These are phyloP conservation scores for Ceratobasidium papillatum DNA, from an alignment of 1,284 basidiomycete species.

Conservation along the genomic window DNA sequence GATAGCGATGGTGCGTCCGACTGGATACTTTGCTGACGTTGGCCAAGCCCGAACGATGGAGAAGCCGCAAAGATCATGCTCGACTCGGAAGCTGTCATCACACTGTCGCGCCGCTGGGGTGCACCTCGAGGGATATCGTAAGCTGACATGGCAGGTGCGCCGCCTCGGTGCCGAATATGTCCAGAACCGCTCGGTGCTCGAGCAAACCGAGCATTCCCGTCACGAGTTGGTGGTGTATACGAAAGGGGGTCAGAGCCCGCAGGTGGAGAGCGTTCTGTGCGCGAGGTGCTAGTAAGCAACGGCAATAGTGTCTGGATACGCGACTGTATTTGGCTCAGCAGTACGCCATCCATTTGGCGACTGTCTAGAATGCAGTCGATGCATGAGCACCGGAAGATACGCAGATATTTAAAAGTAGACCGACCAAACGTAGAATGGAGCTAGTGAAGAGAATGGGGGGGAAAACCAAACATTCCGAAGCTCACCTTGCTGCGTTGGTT, in stretches of 20 bases:
- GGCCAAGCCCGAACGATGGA: constrained; percentile 8
- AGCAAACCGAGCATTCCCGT: constrained; percentile 31
- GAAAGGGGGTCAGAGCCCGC: not conserved
- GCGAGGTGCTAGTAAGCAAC: constrained; percentile 39
- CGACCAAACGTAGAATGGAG: not conserved
- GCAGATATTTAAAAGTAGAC: constrained; percentile 3
- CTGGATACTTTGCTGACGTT: constrained; percentile 18
- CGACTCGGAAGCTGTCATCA: constrained; percentile 26
- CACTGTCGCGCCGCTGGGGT: constrained; percentile 29
- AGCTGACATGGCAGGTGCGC: constrained; percentile 1
- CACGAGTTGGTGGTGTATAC: not conserved
- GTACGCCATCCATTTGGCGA: constrained; percentile 22
- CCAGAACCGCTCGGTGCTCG: constrained; percentile 34
- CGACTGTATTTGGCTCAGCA: constrained; percentile 29
- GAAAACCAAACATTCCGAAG: not conserved
- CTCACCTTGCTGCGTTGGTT: not conserved
- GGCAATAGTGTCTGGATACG: constrained; percentile 34
- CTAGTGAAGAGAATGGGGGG: not conserved
- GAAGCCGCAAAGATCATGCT: constrained; percentile 24
- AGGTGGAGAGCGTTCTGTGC: constrained; percentile 16
- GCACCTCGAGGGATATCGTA: constrained; percentile 1
- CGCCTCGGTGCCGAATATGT: constrained; percentile 1
- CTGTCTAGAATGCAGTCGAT: constrained; percentile 35
- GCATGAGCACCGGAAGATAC: constrained; percentile 28
- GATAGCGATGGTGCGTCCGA: not conserved